These are phyloP conservation scores for Microascus cirrosus DNA, from an alignment of 2,329 filamentous ascomycete species.

Conservation along the genomic window DNA sequence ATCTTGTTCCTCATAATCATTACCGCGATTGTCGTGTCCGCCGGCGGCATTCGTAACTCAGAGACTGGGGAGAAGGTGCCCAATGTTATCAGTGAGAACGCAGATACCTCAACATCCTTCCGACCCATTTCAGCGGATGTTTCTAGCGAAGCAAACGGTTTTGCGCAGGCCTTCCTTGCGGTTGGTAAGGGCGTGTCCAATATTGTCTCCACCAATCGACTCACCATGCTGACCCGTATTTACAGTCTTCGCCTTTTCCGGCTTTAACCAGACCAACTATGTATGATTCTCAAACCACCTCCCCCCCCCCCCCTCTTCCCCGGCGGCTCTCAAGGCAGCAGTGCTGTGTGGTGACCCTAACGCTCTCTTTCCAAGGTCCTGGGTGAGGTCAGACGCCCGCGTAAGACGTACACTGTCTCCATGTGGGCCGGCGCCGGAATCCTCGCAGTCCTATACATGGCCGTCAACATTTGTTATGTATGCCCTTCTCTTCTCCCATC, in stretches of 20 bases:
- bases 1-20: conserved; percentile 33
- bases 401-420: conserved; percentile 19
- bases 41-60: conserved; percentile 14
- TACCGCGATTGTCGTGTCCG: conserved; percentile 18
- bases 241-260: conserved; percentile 22
- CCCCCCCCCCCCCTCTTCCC: background rate
- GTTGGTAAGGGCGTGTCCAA: conserved; percentile 11
- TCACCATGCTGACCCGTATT: background rate
- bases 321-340: no score
- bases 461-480: conserved; percentile 24
- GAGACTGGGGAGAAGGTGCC: conserved; percentile 7
- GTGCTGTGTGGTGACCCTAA: background rate
- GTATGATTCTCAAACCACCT: conserved; percentile 1
- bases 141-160: conserved; percentile 17
- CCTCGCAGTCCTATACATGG: conserved; percentile 20
- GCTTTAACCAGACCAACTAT: conserved; percentile 26
- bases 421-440: conserved; percentile 17
- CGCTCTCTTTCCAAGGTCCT: conserved; percentile 10
- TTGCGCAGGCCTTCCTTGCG: conserved; percentile 27
- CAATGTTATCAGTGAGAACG: conserved; percentile 12
- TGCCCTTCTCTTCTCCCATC: conserved; percentile 6
- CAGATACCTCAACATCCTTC: conserved; percentile 6
- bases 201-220: background rate
- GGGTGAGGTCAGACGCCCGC: conserved; percentile 19
- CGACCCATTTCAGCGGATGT: conserved; percentile 4